Conservation (phyloP, 345 rosid genomes). For the Rhizophora apiculata region DNA sequence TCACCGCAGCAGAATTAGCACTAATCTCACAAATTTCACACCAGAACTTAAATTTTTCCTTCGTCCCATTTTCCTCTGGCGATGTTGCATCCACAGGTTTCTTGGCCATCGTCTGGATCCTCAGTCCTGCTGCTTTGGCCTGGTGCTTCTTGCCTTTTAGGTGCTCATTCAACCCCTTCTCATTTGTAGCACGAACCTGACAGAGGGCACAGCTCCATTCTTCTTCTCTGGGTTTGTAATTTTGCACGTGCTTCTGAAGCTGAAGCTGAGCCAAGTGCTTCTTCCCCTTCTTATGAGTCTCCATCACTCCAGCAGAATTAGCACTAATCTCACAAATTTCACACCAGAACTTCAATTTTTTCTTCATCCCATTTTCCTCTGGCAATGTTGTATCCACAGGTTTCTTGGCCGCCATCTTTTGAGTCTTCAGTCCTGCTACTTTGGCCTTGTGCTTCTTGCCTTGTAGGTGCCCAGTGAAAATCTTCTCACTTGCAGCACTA, state of each 20-base stretch:
- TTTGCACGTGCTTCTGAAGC: slow-evolving; percentile 20
- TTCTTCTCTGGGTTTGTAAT: slow-evolving; percentile 5
- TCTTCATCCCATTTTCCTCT: not conserved
- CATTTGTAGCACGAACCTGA: slow-evolving; percentile 22
- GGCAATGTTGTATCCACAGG: not conserved
- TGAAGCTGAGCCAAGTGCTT: slow-evolving; percentile 37
- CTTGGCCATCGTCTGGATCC: slow-evolving; percentile 6
- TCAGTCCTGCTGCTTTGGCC: slow-evolving; percentile 15
- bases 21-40: slow-evolving; percentile 49
- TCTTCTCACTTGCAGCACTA: slow-evolving; percentile 22
- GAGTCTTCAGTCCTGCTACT: slow-evolving; percentile 12
- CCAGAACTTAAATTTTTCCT: slow-evolving; percentile 36
- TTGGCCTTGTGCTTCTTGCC: slow-evolving; percentile 35
- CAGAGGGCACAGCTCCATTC: slow-evolving; percentile 39
- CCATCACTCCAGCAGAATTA: slow-evolving; percentile 33
- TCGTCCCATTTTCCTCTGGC: not conserved
- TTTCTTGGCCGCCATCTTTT: slow-evolving; percentile 1
- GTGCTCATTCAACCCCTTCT: slow-evolving; percentile 28
- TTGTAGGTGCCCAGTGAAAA: slow-evolving; percentile 24
- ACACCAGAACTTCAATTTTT: slow-evolving; percentile 47
- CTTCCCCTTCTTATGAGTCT: slow-evolving; percentile 36
- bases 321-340: slow-evolving; percentile 42
- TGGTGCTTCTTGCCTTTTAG: slow-evolving; percentile 34
- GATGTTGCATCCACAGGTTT: not conserved
- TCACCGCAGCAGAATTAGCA: slow-evolving; percentile 25